These are phyloP conservation scores for Didymella sp. DNA, from an alignment of 2,329 filamentous ascomycete species.

Conservation along the genomic window DNA sequence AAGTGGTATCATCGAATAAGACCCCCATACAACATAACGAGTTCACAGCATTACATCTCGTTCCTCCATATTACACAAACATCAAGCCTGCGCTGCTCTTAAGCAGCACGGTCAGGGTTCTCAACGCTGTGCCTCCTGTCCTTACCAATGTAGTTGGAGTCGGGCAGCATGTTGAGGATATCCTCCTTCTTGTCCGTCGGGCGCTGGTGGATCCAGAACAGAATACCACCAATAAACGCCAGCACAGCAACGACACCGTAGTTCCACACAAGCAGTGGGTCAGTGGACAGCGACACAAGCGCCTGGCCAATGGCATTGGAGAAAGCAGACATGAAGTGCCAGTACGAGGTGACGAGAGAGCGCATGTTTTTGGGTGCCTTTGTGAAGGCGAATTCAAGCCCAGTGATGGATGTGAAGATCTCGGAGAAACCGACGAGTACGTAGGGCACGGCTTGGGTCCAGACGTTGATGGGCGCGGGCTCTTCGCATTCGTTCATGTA, in stretches of 20 bases:
- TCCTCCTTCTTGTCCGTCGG: constrained; percentile 73
- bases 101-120: constrained; percentile 25
- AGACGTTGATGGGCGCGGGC: constrained; percentile 69
- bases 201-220: constrained; percentile 73
- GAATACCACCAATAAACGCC: constrained; percentile 66
- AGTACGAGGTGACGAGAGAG: constrained; percentile 72
- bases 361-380: constrained; percentile 83
- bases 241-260: constrained; percentile 70
- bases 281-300: constrained; percentile 65
- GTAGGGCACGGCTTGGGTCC: constrained; percentile 59
- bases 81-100: not conserved
- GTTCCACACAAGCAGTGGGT: constrained; percentile 75
- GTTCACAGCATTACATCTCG: constrained; percentile 11
- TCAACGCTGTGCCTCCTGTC: constrained; percentile 40
- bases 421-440: constrained; percentile 64
- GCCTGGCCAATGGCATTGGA: constrained; percentile 74
- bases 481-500: constrained; percentile 61
- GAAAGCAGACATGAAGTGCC: constrained; percentile 74
- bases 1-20: constrained; percentile 18
- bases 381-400: constrained; percentile 77
- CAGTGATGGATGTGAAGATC: constrained; percentile 65
- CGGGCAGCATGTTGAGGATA: constrained; percentile 66
- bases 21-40: constrained; percentile 1
- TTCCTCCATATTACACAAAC: not conserved
- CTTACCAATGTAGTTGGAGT: constrained; percentile 45